Evolutionary conservation across 192 early-diverging fungal genomes (phyloP).

Genomic region (Coemansia sp.): DNA sequence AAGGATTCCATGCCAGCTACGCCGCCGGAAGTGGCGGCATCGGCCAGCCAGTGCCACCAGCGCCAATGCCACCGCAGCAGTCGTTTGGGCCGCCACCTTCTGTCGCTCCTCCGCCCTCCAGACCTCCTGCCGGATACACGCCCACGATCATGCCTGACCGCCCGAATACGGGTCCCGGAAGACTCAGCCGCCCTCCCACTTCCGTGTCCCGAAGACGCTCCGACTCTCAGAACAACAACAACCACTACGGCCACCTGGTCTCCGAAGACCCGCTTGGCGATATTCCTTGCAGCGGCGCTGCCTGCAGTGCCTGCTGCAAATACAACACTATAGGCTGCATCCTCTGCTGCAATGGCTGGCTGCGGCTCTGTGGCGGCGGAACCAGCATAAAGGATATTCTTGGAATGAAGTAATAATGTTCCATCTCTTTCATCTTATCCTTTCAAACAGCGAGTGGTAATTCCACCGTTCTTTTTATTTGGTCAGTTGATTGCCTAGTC

Average conservation of each 20-base stretch:
- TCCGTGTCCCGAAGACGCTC: slow-evolving; percentile 8
- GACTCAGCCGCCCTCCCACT: slow-evolving; percentile 14
- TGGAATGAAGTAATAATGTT: slow-evolving; percentile 14
- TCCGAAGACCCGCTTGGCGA: slow-evolving; percentile 22
- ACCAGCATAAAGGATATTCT: slow-evolving; percentile 46
- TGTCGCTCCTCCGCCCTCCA: background rate
- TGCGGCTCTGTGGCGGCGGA: slow-evolving; percentile 43
- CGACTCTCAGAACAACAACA: slow-evolving; percentile 2
- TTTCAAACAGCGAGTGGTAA: too few relatives aligned
- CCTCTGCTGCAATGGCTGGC: slow-evolving; percentile 50
- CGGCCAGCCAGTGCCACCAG: slow-evolving; percentile 3
- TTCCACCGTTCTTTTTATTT: too few relatives aligned
- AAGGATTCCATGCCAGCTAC: slow-evolving; percentile 8
- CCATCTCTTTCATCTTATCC: background rate
- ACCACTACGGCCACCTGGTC: slow-evolving; percentile 49
- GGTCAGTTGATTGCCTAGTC: too few relatives aligned
- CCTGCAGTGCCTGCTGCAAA: slow-evolving; percentile 51
- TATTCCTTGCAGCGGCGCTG: slow-evolving; percentile 35
- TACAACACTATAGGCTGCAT: slow-evolving; percentile 46
- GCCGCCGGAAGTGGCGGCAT: background rate
- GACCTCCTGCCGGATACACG: slow-evolving; percentile 10
- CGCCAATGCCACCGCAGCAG: slow-evolving; percentile 19
- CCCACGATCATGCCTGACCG: slow-evolving; percentile 15
- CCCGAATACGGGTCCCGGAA: slow-evolving; percentile 4
- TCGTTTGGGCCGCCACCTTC: background rate